phyloP scores from a whole-genome alignment of 805 yeast species.

The Priceomyces melissophilus region DNA sequence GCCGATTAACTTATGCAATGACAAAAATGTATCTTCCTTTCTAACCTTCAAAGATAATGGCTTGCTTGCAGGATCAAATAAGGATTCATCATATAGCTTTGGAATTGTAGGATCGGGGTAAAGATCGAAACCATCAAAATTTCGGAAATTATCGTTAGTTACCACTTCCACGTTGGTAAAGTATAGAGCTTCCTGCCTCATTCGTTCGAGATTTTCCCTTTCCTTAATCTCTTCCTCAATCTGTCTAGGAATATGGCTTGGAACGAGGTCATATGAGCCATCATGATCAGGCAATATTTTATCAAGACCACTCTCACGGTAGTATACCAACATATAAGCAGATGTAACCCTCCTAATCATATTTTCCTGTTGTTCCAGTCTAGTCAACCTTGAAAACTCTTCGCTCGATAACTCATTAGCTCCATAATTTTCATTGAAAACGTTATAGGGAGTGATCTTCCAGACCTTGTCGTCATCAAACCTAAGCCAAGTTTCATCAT shows the following conservation, averaged over 20 bases:
- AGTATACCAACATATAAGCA: constrained; percentile 95
- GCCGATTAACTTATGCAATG: constrained; percentile 49
- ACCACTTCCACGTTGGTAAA: constrained; percentile 52
- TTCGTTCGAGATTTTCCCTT: constrained; percentile 51
- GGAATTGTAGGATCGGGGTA: constrained; percentile 56
- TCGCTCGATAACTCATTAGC: constrained; percentile 55
- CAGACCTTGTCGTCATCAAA: constrained; percentile 96
- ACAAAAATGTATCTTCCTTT: constrained; percentile 52
- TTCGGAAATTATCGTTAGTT: constrained; percentile 49
- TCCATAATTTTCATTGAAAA: constrained; percentile 90
- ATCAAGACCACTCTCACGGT: constrained; percentile 58
- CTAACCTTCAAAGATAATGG: constrained; percentile 51
- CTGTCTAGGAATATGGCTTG: constrained; percentile 63
- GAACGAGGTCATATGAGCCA: constrained; percentile 44
- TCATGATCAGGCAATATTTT: constrained; percentile 59
- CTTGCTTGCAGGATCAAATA: constrained; percentile 44
- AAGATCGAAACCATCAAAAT: constrained; percentile 71
- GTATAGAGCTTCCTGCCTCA: constrained; percentile 58
- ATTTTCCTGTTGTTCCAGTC: constrained; percentile 61
- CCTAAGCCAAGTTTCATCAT: constrained; percentile 70
- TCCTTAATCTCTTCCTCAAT: constrained; percentile 62
- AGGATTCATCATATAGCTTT: constrained; percentile 46
- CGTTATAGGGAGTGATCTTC: constrained; percentile 79
- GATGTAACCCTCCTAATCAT: constrained; percentile 77
- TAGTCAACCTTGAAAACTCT: constrained; percentile 48